Evolutionary conservation across 129 eudicot genomes (phyloP).

Genomic region (Helianthus tuberosus): DNA sequence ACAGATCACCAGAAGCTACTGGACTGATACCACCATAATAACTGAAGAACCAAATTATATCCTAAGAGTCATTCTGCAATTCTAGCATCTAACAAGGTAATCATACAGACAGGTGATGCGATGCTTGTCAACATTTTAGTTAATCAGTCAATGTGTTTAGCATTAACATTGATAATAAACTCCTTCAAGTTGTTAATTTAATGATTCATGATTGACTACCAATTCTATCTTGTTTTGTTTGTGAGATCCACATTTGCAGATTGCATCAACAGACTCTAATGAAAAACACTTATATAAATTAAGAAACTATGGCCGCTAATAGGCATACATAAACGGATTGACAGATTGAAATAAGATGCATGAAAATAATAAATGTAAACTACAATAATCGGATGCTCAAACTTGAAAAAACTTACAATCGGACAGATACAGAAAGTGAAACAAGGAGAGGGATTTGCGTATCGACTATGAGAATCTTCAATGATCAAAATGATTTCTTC

Average conservation of each 20-base stretch:
- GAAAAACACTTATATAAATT: too few species aligned
- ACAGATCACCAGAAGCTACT: neutral
- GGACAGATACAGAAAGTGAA: neutral
- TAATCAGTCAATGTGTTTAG: too few species aligned
- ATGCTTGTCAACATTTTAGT: neutral
- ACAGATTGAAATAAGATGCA: conserved; percentile 3
- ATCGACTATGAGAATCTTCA: conserved; percentile 1
- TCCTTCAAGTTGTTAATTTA: too few species aligned
- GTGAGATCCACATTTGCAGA: too few species aligned
- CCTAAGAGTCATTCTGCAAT: neutral
- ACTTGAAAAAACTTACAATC: conserved; percentile 15
- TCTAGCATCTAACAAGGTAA: neutral
- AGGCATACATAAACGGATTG: neutral
- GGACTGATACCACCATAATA: too few species aligned
- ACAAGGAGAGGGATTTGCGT: neutral
- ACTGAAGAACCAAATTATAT: too few species aligned
- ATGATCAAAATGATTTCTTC: neutral
- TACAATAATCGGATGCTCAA: neutral
- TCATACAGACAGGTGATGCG: neutral
- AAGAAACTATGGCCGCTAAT: too few species aligned
- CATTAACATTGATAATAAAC: too few species aligned
- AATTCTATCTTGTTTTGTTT: too few species aligned
- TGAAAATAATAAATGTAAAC: conserved; percentile 1
- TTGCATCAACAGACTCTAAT: too few species aligned
- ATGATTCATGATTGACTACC: too few species aligned